Conservation (phyloP, 306 rosid genomes). For the Quercus aquifolioides region DNA sequence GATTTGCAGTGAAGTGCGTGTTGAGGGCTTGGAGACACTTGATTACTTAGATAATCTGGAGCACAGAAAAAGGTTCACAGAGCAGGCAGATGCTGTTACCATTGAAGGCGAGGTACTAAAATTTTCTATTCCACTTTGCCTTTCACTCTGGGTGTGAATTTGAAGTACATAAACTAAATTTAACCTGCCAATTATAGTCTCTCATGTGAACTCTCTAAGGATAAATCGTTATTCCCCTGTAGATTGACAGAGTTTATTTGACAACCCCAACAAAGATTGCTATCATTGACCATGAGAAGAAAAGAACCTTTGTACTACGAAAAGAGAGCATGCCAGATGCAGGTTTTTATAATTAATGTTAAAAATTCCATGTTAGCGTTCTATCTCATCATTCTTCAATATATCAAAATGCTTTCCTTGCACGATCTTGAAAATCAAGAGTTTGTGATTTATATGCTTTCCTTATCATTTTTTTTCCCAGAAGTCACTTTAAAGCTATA, state of each 20-base stretch:
- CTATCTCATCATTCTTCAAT: not conserved
- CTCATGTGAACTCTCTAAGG: constrained; percentile 9
- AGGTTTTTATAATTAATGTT: constrained; percentile 33
- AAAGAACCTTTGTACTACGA: constrained; percentile 65
- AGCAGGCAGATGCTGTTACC: constrained; percentile 82
- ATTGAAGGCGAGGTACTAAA: constrained; percentile 66
- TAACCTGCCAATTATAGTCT: not conserved
- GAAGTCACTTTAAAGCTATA: too few relatives aligned
- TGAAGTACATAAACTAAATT: not conserved
- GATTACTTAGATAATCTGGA: constrained; percentile 66
- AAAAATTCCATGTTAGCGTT: not conserved
- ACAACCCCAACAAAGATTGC: constrained; percentile 63
- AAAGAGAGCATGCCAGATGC: constrained; percentile 68
- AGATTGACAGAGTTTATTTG: constrained; percentile 67
- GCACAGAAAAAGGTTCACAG: constrained; percentile 59
- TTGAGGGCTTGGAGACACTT: constrained; percentile 85
- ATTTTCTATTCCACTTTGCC: not conserved
- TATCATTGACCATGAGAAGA: constrained; percentile 80
- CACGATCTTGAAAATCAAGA: not conserved
- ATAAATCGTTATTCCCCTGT: constrained; percentile 7
- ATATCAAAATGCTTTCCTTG: not conserved
- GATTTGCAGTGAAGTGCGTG: constrained; percentile 69
- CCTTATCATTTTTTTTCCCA: too few relatives aligned
- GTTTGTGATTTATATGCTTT: too few relatives aligned
- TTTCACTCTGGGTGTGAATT: not conserved